Evolutionary conservation across 768 basidiomycete species (phyloP).

Genomic region (Lentinula detonsa): DNA sequence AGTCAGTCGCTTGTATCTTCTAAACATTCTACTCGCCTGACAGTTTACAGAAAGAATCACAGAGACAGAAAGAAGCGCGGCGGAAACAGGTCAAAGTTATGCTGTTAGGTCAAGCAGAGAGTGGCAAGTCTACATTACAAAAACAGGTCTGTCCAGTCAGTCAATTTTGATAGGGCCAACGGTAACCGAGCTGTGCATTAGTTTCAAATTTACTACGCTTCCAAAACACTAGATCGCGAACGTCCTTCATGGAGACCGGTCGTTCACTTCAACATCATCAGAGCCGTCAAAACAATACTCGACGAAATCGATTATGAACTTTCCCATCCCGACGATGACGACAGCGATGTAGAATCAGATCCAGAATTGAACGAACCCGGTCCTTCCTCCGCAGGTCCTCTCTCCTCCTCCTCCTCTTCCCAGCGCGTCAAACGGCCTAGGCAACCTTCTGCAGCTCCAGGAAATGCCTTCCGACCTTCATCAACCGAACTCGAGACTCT

Average conservation of each 20-base stretch:
- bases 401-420: constrained; percentile 7
- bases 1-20: constrained; percentile 20
- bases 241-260: constrained; percentile 74
- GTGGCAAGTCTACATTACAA: constrained; percentile 78
- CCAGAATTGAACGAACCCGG: constrained; percentile 1
- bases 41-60: constrained; percentile 39
- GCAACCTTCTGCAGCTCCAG: neutral
- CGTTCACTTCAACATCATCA: constrained; percentile 81
- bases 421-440: neutral
- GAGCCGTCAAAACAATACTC: constrained; percentile 69
- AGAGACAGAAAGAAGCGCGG: constrained; percentile 37
- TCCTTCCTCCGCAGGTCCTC: constrained; percentile 15
- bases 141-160: constrained; percentile 40
- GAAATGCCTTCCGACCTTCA: neutral
- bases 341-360: constrained; percentile 2
- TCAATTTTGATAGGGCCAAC: neutral
- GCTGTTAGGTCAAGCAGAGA: constrained; percentile 75
- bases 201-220: constrained; percentile 77
- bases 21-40: neutral
- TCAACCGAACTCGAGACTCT: constrained; percentile 31
- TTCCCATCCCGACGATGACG: constrained; percentile 16
- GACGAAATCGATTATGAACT: constrained; percentile 64
- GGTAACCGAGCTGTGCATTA: neutral
- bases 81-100: constrained; percentile 59
- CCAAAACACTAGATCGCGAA: constrained; percentile 61